A percentile compares a stretch with the other conserved stretches of the same genome.
Evolutionary conservation across 1,284 basidiomycete species (phyloP).

Genomic region (Grifola frondosa): DNA sequence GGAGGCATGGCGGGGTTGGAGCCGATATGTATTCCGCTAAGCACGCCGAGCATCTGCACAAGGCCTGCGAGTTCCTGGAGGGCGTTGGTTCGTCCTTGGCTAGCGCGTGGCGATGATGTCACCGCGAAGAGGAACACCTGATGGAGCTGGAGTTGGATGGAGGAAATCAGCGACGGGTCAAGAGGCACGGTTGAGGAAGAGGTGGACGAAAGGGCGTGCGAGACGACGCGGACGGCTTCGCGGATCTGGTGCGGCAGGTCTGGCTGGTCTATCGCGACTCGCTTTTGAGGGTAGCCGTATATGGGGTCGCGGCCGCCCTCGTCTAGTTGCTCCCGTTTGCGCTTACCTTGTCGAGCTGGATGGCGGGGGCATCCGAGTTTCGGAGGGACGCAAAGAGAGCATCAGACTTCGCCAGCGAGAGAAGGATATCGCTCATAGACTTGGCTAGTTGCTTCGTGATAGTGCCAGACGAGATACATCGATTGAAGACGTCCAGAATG

Average conservation of each 20-base stretch:
- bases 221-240: slow-evolving; percentile 56
- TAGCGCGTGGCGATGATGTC: slow-evolving; percentile 57
- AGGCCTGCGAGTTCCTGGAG: slow-evolving; percentile 73
- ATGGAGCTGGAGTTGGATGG: slow-evolving; percentile 67
- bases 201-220: slow-evolving; percentile 44
- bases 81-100: slow-evolving; percentile 47
- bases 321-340: slow-evolving; percentile 61
- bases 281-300: slow-evolving; percentile 40
- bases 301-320: slow-evolving; percentile 35
- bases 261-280: slow-evolving; percentile 35
- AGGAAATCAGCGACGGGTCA: slow-evolving; percentile 55
- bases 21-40: slow-evolving; percentile 70
- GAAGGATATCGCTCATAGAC: slow-evolving; percentile 55
- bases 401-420: slow-evolving; percentile 63
- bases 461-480: slow-evolving; percentile 44
- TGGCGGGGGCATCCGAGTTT: slow-evolving; percentile 56
- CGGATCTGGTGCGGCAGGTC: slow-evolving; percentile 50
- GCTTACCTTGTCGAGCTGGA: slow-evolving; percentile 63
- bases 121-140: slow-evolving; percentile 74
- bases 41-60: slow-evolving; percentile 74
- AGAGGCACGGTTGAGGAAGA: slow-evolving; percentile 40
- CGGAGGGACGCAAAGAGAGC: slow-evolving; percentile 60
- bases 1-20: slow-evolving; percentile 40
- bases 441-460: slow-evolving; percentile 53
- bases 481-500: slow-evolving; percentile 54